These are phyloP conservation scores for Diplodia mutila DNA, from an alignment of 2,329 filamentous ascomycete genomes.

Conservation along the genomic window DNA sequence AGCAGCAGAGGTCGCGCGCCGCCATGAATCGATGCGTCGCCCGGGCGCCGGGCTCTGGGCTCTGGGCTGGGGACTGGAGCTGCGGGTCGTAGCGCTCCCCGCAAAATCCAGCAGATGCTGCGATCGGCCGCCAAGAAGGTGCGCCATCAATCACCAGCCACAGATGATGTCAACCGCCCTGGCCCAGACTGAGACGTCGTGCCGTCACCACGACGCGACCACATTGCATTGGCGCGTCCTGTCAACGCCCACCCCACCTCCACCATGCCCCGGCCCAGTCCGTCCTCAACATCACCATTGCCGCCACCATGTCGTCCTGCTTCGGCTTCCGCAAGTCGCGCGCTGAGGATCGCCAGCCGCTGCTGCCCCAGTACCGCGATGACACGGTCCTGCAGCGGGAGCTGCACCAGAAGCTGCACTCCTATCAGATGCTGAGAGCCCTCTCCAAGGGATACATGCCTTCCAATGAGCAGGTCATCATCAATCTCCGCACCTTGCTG, in stretches of 20 bases:
- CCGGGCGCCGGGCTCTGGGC: conserved; percentile 4
- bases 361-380: conserved; percentile 81
- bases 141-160: neutral
- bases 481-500: conserved; percentile 78
- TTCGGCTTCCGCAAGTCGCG: conserved; percentile 62
- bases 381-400: conserved; percentile 77
- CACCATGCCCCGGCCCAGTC: neutral
- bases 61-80: conserved; percentile 8
- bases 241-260: neutral
- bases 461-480: conserved; percentile 80
- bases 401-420: conserved; percentile 87
- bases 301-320: conserved; percentile 62
- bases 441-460: conserved; percentile 87
- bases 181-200: too few species aligned
- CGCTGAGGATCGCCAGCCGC: conserved; percentile 71
- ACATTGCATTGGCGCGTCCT: neutral
- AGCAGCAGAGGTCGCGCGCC: neutral
- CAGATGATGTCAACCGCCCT: conserved; percentile 7
- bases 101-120: conserved; percentile 12
- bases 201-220: neutral
- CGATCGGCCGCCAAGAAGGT: conserved; percentile 12
- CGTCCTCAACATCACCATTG: neutral
- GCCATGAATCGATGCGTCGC: conserved; percentile 9
- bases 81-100: conserved; percentile 1
- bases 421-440: conserved; percentile 88